These are phyloP conservation scores for Ormosia emarginata DNA, from an alignment of 306 rosid species.

Conservation along the genomic window DNA sequence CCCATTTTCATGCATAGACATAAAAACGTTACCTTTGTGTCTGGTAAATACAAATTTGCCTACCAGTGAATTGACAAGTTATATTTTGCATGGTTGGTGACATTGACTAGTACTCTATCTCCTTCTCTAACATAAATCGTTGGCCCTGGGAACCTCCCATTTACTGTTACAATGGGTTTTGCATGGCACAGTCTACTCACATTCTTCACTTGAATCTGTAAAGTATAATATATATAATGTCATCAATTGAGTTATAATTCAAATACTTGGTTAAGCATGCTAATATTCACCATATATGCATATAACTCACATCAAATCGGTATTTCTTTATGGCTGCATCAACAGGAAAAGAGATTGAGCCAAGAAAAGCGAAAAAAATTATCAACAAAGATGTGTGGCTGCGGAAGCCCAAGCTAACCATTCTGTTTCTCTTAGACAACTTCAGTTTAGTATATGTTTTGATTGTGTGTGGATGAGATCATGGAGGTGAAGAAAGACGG, in stretches of 20 bases:
- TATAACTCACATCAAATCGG: constrained; percentile 72
- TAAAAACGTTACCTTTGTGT: background rate
- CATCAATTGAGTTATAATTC: background rate
- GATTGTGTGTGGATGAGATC: constrained; percentile 20
- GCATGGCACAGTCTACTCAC: constrained; percentile 85
- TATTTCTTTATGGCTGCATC: constrained; percentile 75
- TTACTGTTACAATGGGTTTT: constrained; percentile 79
- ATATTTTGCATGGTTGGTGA: constrained; percentile 74
- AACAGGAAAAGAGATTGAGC: constrained; percentile 46
- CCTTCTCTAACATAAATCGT: constrained; percentile 74
- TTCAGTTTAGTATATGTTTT: background rate
- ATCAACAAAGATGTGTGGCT: constrained; percentile 6
- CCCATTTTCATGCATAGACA: background rate
- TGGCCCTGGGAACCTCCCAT: constrained; percentile 80
- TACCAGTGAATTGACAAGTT: constrained; percentile 86
- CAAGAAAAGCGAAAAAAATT: constrained; percentile 40
- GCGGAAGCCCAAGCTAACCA: constrained; percentile 34
- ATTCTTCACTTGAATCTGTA: constrained; percentile 76
- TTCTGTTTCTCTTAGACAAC: constrained; percentile 24
- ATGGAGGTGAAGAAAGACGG: constrained; percentile 11
- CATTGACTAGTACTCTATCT: constrained; percentile 67
- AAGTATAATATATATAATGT: background rate
- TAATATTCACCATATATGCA: background rate
- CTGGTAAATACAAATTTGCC: background rate
- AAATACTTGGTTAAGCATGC: background rate